Evolutionary conservation across 441 rosid genomes (phyloP), one percentile per base, ranked within the genome.

Genomic region (Viola pubescens): DNA sequence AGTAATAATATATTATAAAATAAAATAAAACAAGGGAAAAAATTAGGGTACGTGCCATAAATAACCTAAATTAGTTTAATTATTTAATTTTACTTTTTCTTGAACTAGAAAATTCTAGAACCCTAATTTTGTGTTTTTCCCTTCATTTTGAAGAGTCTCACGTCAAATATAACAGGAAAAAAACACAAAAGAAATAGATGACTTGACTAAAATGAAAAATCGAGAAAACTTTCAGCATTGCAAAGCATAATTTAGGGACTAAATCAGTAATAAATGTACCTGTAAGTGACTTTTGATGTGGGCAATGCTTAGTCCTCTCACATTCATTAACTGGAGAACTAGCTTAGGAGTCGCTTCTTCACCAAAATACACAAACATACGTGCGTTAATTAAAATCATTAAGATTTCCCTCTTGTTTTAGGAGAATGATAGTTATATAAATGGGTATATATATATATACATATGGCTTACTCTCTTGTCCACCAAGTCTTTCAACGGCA

Each of bases 221-320:
- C 34, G 2, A 26, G 34, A 26, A 2, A 26, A 26, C 34, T 26
- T 26, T 26, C 34, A 26, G 34, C 2, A 26, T 26, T 26, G 34
- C 34, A 26, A 26, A 2, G 2, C 34, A 2, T 26, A 2, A 0
- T 26, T 26, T 26, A 26, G 34, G 34, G 34, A 26, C 34, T 26
- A 26, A 26, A 2, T 2, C 34, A 26, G 34, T 43, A 45, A 44
- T 54, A 70, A n/a, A 40, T 46, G 7, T 59, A 88, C 97, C 96
- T 90, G 98, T 38, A 91, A 84, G 76, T 91, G 98, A 73, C 98
- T 88, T 81, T 91, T 91, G 48, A 91, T 95, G 73, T 91, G 98
- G 44, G 98, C 85, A 61, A 88, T 88, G 83, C 84, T 83, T 56
- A 91, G 86, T 48, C 88, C 96, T 67, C 77, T 81, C 69, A 82